These are phyloP conservation scores for Hippophae tibetana DNA, from an alignment of 306 rosid genomes.

Conservation along the genomic window DNA sequence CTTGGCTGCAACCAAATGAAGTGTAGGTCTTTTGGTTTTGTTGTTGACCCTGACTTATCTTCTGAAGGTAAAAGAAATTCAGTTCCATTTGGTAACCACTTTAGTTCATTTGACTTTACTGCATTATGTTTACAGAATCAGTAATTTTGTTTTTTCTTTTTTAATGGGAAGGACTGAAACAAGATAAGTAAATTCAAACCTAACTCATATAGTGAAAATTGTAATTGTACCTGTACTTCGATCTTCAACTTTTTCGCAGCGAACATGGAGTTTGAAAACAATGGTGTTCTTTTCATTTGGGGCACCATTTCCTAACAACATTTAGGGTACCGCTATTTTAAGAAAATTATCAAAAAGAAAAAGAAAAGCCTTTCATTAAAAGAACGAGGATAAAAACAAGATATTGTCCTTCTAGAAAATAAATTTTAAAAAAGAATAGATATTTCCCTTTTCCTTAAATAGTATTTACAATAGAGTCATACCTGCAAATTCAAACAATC, in stretches of 20 bases:
- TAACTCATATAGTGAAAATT: not conserved
- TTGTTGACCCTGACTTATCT: constrained; percentile 32
- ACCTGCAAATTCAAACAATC: constrained; percentile 87
- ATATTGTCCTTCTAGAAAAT: constrained; percentile 4
- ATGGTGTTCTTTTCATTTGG: constrained; percentile 76
- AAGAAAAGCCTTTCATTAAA: not conserved
- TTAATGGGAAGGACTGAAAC: not conserved
- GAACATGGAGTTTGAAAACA: constrained; percentile 69
- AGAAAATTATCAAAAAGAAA: too few species aligned
- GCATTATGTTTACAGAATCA: constrained; percentile 30
- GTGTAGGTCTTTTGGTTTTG: constrained; percentile 68
- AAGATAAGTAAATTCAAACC: not conserved
- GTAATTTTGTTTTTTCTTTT: not conserved
- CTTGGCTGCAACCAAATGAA: constrained; percentile 72
- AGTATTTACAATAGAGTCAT: constrained; percentile 9
- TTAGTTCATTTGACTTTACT: constrained; percentile 58
- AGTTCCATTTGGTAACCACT: constrained; percentile 86
- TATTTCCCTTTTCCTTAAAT: not conserved
- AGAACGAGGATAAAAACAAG: not conserved
- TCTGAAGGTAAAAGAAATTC: constrained; percentile 43
- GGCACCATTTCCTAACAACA: constrained; percentile 39
- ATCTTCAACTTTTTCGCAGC: constrained; percentile 30
- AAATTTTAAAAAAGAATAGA: not conserved
- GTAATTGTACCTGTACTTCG: constrained; percentile 50
- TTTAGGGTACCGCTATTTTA: not conserved